phyloP scores from a whole-genome alignment of 2,329 filamentous ascomycete species.

The Colletotrichum aenigma region DNA sequence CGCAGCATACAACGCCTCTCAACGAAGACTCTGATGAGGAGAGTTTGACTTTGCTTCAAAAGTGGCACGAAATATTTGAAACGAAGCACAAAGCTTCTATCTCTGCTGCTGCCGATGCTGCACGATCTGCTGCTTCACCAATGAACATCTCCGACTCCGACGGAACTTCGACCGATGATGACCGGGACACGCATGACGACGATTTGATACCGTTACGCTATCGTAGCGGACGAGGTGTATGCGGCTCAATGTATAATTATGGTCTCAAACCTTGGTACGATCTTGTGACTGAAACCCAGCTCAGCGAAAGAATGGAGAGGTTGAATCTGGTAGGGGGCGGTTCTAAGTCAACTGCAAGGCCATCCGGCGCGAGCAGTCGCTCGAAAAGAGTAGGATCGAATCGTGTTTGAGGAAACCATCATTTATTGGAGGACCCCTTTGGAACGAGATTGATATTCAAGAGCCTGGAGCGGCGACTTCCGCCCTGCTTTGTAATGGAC shows the following conservation, averaged over 20 bases:
- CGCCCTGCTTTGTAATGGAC: neutral
- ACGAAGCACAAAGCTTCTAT: neutral
- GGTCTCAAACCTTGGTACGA: neutral
- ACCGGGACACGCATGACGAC: neutral
- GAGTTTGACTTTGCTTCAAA: neutral
- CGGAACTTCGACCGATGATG: neutral
- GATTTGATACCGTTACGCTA: neutral
- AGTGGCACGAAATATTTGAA: neutral
- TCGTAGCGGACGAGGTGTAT: neutral
- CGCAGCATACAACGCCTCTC: neutral
- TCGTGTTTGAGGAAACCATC: neutral
- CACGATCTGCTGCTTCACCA: neutral
- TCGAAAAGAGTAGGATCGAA: neutral
- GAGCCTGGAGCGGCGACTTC: neutral
- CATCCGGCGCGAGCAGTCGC: neutral
- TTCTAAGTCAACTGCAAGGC: rapidly evolving
- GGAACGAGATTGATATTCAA: neutral
- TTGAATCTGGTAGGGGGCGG: neutral
- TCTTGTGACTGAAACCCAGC: neutral
- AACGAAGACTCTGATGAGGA: neutral
- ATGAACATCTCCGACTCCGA: neutral
- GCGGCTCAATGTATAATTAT: neutral
- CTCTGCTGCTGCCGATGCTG: neutral
- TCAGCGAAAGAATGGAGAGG: neutral
- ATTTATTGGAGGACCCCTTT: neutral